Base-by-base conservation (phyloP, 73 alveolate genomes). In the Blepharisma stoltei region DNA sequence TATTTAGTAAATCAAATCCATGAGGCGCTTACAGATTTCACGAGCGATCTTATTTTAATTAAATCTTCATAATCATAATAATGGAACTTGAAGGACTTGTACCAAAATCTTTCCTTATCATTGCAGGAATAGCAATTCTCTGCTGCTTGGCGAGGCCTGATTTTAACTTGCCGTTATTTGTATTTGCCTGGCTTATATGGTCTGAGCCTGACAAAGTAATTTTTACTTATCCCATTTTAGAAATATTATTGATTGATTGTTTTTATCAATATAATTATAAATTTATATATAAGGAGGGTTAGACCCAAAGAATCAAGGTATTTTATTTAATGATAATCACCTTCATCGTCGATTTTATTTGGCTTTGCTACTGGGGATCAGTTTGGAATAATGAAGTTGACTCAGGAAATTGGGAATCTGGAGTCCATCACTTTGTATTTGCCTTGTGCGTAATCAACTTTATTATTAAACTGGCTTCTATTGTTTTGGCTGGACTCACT, bases 331-430 rank as follows among this genome's bases (percentile, higher is more conserved):
- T 69, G 79, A 38, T 69, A 7, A 44, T 69, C 65, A 69, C 79
- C 27, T 44, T 69, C 5, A 44, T 69, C 0, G 79, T 69, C 43
- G 79, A 69, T 69, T 69, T 69, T 44, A 46, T 69, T 38, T 69
- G 79, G 79, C 65, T 69, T 18, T 69, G 55, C 41, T 69, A 69
- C 43, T 69, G 79, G 79, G 79, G 79, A 69, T 37, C 76, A 14
- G 55, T 20, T 25, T 69, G 55, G 6, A 25, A 53, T 44, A 43
- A 46, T 14, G 55, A 69, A 69, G 45, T 3, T 43, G 79, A 69
- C 11, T 37, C 32, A 11, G 79, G 79, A 37, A 14, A n/a, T 14
- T 69, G 79, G 79, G 79, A 69, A 46, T 14, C 55, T 44, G 79
- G 79, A 69, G 60, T 69, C 43, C 79, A 69, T 69, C 79, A 69